Evolutionary conservation across 352 stramenopile genomes (phyloP).

Genomic region (Phytophthora hybrid): DNA sequence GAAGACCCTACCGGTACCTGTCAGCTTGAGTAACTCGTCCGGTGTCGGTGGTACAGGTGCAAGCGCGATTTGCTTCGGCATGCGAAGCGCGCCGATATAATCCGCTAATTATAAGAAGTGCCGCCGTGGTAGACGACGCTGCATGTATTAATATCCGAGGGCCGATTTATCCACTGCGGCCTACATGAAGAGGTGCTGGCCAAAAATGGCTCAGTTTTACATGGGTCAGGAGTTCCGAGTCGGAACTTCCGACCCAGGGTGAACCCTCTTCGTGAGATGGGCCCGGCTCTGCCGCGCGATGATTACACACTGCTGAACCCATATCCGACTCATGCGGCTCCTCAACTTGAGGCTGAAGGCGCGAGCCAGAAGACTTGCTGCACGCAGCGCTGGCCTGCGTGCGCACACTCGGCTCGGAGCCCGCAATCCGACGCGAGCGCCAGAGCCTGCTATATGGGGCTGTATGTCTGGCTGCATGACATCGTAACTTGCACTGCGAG

Average conservation of each 20-base stretch:
- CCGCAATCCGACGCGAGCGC: background rate
- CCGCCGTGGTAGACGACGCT: background rate
- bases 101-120: background rate
- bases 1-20: too few relatives aligned
- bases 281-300: slow-evolving; percentile 13
- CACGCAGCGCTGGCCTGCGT: background rate
- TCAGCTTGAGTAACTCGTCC: too few relatives aligned
- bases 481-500: too few relatives aligned
- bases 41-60: slow-evolving; percentile 33
- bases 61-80: slow-evolving; percentile 23
- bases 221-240: background rate
- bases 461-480: background rate
- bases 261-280: slow-evolving; percentile 12
- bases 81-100: background rate
- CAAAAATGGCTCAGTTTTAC: slow-evolving; percentile 9
- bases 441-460: background rate
- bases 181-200: too few relatives aligned
- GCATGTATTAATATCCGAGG: too few relatives aligned
- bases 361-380: background rate
- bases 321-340: slow-evolving; percentile 11
- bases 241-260: too few relatives aligned
- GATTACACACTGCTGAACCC: slow-evolving; percentile 25
- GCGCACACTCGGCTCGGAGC: background rate
- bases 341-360: background rate
- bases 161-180: too few relatives aligned